Percentiles rank a stretch among this genome's conserved stretches.
phyloP scores from a whole-genome alignment of 768 basidiomycete species.

The Nidularia pulvinata region DNA sequence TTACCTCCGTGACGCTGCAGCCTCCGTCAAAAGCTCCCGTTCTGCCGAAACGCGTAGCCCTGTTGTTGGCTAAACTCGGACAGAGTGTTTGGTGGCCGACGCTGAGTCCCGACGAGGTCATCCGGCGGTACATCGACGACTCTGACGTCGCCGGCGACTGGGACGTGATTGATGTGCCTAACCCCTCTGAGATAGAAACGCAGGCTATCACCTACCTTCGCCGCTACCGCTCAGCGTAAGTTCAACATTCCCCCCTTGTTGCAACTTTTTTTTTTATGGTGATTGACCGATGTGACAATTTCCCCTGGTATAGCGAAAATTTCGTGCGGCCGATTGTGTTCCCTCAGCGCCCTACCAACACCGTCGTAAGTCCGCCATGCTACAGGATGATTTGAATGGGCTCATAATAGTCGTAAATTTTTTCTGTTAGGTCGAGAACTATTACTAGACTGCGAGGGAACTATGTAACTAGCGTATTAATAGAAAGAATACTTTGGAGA shows the following conservation, averaged over 20 bases:
- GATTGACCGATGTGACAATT: slow-evolving; percentile 17
- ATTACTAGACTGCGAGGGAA: slow-evolving; percentile 15
- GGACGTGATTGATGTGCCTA: slow-evolving; percentile 74
- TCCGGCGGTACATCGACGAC: slow-evolving; percentile 87
- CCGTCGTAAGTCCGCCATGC: slow-evolving; percentile 24
- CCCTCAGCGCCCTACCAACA: slow-evolving; percentile 43
- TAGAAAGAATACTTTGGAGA: slow-evolving; percentile 7
- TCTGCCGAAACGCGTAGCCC: slow-evolving; percentile 74
- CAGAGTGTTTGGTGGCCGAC: slow-evolving; percentile 90
- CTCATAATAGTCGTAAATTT: slow-evolving; percentile 1
- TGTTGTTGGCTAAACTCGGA: slow-evolving; percentile 57
- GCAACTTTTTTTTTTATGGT: slow-evolving; percentile 2
- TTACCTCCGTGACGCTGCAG: slow-evolving; percentile 78
- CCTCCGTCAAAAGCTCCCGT: slow-evolving; percentile 71
- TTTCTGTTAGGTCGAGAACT: slow-evolving; percentile 16
- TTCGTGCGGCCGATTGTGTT: slow-evolving; percentile 68
- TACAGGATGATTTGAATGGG: slow-evolving; percentile 8
- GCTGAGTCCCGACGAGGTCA: slow-evolving; percentile 88
- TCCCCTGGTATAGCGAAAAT: slow-evolving; percentile 46
- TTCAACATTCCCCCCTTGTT: slow-evolving; percentile 20
- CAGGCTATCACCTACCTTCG: slow-evolving; percentile 90
- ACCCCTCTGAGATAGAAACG: slow-evolving; percentile 80
- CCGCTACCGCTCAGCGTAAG: slow-evolving; percentile 87
- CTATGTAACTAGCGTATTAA: slow-evolving; percentile 12
- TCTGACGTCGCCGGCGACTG: slow-evolving; percentile 74